A percentile compares a stretch with the other conserved stretches of the same genome.
phyloP scores from a whole-genome alignment of 331 rosid species.

The Malus hybrid region DNA sequence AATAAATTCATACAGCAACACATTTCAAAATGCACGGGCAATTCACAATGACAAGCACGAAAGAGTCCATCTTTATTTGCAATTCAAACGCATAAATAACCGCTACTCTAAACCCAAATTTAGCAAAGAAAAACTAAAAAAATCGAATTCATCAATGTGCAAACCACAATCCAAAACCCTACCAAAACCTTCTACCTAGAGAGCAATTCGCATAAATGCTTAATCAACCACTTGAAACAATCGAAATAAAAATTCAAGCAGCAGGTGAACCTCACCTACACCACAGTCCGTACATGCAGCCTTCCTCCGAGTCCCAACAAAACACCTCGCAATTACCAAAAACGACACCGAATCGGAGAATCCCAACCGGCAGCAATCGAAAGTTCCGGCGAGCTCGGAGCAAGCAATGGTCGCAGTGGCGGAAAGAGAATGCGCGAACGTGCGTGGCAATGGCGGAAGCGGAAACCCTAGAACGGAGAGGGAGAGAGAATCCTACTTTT shows the following conservation, averaged over 20 bases:
- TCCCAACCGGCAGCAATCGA: background rate
- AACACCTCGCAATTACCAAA: background rate
- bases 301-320: background rate
- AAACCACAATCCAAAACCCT: no score
- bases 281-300: background rate
- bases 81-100: background rate
- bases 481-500: background rate
- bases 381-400: background rate
- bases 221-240: background rate
- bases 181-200: background rate
- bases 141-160: no score
- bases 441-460: background rate
- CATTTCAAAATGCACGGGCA: background rate
- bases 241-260: background rate
- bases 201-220: background rate
- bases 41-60: background rate
- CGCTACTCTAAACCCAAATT: background rate
- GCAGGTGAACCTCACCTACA: background rate
- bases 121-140: no score
- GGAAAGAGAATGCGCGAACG: background rate
- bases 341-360: background rate
- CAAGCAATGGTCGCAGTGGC: background rate
- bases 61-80: background rate
- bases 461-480: conserved; percentile 2
- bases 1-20: background rate